phyloP scores from a whole-genome alignment of 2,329 filamentous ascomycete species.

The Ceratocystis huliohia region DNA sequence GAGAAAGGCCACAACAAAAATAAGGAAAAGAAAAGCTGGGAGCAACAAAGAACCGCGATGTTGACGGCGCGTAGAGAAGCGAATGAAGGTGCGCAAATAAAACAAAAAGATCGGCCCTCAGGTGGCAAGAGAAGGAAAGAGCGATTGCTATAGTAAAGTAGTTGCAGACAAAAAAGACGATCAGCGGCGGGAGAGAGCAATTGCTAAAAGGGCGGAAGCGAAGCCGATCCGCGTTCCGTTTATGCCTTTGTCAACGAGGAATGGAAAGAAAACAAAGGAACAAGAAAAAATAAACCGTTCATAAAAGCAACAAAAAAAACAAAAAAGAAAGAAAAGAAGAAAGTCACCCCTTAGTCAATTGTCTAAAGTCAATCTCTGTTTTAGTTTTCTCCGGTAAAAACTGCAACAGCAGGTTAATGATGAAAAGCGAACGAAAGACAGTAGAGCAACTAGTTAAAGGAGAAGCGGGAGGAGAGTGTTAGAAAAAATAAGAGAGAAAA shows the following conservation, averaged over 20 bases:
- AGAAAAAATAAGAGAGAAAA: background rate
- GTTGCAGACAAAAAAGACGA: background rate
- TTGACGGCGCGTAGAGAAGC: no score
- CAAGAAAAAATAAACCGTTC: constrained; percentile 16
- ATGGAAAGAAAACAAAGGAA: constrained; percentile 21
- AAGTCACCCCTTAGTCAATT: constrained; percentile 7
- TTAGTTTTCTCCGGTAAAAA: background rate
- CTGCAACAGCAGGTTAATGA: background rate
- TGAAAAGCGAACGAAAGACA: constrained; percentile 3
- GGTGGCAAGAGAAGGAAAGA: constrained; percentile 7
- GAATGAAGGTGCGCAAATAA: no score
- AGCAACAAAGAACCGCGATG: background rate
- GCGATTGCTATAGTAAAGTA: background rate
- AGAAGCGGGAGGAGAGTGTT: background rate
- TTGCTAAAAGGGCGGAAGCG: constrained; percentile 5
- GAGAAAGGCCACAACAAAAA: background rate
- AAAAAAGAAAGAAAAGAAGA: constrained; percentile 21
- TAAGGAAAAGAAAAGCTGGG: background rate
- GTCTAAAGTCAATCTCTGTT: background rate
- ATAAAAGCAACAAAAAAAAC: constrained; percentile 21
- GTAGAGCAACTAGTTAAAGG: constrained; percentile 5
- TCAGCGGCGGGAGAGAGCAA: background rate
- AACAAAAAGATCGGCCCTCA: background rate
- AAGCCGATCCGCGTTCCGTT: constrained; percentile 14
- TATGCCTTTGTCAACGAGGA: constrained; percentile 8